Percentiles rank a stretch among this genome's conserved stretches.
phyloP scores from a whole-genome alignment of 2,329 filamentous ascomycete genomes.

The Talaromyces sp. region DNA sequence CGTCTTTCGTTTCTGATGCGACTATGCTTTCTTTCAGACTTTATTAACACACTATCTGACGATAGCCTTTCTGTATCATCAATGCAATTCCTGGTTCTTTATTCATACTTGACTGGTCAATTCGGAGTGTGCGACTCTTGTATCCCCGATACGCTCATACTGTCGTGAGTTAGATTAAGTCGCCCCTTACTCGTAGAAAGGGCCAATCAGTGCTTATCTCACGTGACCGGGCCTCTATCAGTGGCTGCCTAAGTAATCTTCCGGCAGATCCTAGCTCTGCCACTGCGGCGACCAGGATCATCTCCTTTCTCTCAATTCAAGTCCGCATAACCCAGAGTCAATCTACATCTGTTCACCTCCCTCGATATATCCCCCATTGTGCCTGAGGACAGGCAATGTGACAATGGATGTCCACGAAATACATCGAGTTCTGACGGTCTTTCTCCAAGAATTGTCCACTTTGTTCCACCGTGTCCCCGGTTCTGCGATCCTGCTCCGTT shows the following conservation, averaged over 20 bases:
- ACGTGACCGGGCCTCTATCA: slow-evolving; percentile 2
- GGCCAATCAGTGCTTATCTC: background rate
- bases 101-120: background rate
- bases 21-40: slow-evolving; percentile 16
- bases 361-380: background rate
- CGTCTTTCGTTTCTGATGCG: slow-evolving; percentile 19
- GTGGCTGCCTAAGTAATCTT: background rate
- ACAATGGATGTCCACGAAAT: slow-evolving; percentile 59
- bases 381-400: slow-evolving; percentile 21
- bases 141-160: background rate
- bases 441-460: slow-evolving; percentile 56
- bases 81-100: slow-evolving; percentile 15
- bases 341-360: background rate
- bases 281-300: background rate
- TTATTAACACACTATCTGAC: slow-evolving; percentile 14
- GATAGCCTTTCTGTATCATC: slow-evolving; percentile 20
- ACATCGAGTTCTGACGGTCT: slow-evolving; percentile 53
- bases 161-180: background rate
- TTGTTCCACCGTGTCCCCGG: slow-evolving; percentile 89
- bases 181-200: background rate
- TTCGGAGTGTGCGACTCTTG: background rate
- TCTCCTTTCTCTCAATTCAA: background rate
- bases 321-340: background rate
- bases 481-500: slow-evolving; percentile 88
- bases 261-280: background rate